Percentiles rank a stretch among this genome's conserved stretches.
phyloP scores from a whole-genome alignment of 2,329 filamentous ascomycete genomes.

The Aspergillus alliaceus region DNA sequence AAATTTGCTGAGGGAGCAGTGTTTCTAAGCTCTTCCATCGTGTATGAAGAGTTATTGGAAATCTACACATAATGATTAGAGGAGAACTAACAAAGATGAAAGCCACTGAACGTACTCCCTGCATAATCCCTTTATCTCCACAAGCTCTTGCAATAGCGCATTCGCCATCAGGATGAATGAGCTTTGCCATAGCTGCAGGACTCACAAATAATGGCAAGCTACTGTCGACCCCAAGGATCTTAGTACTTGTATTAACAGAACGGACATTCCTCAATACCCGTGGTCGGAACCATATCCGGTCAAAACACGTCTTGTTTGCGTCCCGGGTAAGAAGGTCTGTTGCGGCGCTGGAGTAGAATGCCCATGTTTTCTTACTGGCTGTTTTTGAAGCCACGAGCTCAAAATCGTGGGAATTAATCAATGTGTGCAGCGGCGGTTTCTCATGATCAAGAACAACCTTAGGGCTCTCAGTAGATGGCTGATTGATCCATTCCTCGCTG shows the following conservation, averaged over 20 bases:
- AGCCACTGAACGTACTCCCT: slow-evolving; percentile 44
- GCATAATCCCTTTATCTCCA: slow-evolving; percentile 53
- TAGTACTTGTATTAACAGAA: slow-evolving; percentile 51
- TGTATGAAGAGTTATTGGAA: slow-evolving; percentile 62
- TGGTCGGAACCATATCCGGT: slow-evolving; percentile 60
- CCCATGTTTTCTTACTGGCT: slow-evolving; percentile 65
- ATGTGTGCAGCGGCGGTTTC: slow-evolving; percentile 53
- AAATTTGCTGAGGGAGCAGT: slow-evolving; percentile 44
- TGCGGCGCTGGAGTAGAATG: slow-evolving; percentile 67
- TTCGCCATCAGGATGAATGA: slow-evolving; percentile 67
- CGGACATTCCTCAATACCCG: slow-evolving; percentile 59
- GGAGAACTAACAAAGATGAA: neutral
- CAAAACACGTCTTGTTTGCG: slow-evolving; percentile 57
- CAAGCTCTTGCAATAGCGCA: slow-evolving; percentile 57
- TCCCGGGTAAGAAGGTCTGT: slow-evolving; percentile 61
- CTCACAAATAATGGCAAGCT: slow-evolving; percentile 63
- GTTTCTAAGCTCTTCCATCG: slow-evolving; percentile 55
- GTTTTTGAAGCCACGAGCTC: slow-evolving; percentile 55
- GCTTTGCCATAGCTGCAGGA: slow-evolving; percentile 63
- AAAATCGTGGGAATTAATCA: slow-evolving; percentile 64
- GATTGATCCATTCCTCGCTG: slow-evolving; percentile 50
- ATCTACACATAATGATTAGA: slow-evolving; percentile 37
- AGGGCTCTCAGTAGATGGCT: slow-evolving; percentile 33
- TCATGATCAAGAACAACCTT: slow-evolving; percentile 30
- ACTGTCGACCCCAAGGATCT: slow-evolving; percentile 55